Evolutionary conservation across 768 basidiomycete species (phyloP).

Genomic region (Porphyrellus cyaneotinctus): DNA sequence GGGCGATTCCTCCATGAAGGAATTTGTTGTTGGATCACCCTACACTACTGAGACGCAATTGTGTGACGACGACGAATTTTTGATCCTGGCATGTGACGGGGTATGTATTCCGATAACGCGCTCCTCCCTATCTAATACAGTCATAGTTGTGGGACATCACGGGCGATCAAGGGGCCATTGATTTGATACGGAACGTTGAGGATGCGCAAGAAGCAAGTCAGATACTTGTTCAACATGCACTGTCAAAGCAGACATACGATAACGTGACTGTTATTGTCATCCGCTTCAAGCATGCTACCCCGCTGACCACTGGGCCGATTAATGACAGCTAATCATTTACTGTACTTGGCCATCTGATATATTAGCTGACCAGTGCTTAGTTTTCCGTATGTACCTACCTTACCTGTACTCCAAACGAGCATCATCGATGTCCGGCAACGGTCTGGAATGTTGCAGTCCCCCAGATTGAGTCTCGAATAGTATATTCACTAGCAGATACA

Average conservation of each 20-base stretch:
- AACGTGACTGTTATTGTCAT: conserved; percentile 92
- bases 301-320: conserved; percentile 13
- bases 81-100: conserved; percentile 96
- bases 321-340: background rate
- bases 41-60: conserved; percentile 98
- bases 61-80: conserved; percentile 86
- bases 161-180: conserved; percentile 85
- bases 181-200: conserved; percentile 65
- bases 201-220: conserved; percentile 84
- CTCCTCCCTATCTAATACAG: conserved; percentile 6
- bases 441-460: too few species aligned
- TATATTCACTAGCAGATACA: background rate
- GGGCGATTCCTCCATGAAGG: conserved; percentile 98
- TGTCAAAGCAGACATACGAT: conserved; percentile 86
- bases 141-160: conserved; percentile 93
- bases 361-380: conserved; percentile 8
- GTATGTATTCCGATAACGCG: conserved; percentile 46
- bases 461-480: too few species aligned
- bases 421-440: too few species aligned
- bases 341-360: background rate
- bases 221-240: conserved; percentile 77
- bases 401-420: conserved; percentile 1
- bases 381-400: background rate
- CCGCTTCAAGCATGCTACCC: conserved; percentile 53
- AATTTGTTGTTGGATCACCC: conserved; percentile 96